phyloP scores from a whole-genome alignment of 2,329 filamentous ascomycete genomes.

The Fusarium mexicanum region DNA sequence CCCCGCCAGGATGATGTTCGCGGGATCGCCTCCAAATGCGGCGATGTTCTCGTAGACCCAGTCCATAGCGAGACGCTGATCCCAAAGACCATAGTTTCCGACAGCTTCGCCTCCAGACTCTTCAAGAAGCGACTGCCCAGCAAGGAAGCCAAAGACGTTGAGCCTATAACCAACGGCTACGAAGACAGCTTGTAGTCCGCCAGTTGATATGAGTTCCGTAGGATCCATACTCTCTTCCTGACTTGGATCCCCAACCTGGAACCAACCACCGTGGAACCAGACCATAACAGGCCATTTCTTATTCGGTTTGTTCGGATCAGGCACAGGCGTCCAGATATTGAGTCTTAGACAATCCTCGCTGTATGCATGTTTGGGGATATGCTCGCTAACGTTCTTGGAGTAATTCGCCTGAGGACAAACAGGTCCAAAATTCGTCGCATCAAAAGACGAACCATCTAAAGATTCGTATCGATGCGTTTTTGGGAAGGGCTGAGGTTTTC shows the following conservation, averaged over 20 bases:
- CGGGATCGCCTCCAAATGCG: background rate
- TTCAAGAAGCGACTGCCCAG: background rate
- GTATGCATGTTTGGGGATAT: conserved; percentile 10
- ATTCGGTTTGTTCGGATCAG: background rate
- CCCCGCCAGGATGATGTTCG: background rate
- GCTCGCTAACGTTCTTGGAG: conserved; percentile 16
- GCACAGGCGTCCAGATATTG: background rate
- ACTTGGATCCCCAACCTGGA: conserved; percentile 56
- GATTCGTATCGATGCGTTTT: background rate
- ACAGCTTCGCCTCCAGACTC: background rate
- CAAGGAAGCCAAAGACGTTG: conserved; percentile 15
- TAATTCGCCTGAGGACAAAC: conserved; percentile 12
- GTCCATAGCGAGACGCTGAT: conserved; percentile 14
- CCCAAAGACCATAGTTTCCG: conserved; percentile 11
- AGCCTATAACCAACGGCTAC: conserved; percentile 3
- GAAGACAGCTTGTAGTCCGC: background rate
- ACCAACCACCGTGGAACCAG: conserved; percentile 58
- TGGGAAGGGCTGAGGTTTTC: background rate
- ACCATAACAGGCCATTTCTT: conserved; percentile 46
- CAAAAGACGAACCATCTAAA: background rate
- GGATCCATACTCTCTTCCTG: conserved; percentile 55
- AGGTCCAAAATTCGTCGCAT: background rate
- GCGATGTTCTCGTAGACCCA: conserved; percentile 2
- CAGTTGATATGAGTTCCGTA: conserved; percentile 52
- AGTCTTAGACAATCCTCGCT: conserved; percentile 10